phyloP scores from a whole-genome alignment of 805 yeast genomes.

The Hanseniaspora lachancei region DNA sequence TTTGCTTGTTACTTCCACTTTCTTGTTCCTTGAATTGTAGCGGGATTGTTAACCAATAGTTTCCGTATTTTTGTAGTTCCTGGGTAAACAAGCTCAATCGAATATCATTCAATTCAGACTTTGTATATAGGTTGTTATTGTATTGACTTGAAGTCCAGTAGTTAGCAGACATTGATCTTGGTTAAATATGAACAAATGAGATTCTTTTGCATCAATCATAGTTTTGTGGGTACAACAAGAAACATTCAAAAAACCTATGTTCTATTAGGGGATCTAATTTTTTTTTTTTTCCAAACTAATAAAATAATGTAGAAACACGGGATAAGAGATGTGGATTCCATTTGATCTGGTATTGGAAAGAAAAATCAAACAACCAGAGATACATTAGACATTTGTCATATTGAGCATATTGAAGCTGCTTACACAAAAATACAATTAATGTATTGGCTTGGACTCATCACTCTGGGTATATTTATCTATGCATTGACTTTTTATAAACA shows the following conservation, averaged over 20 bases:
- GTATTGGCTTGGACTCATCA: too few species aligned
- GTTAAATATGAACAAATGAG: neutral
- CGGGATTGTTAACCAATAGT: slow-evolving; percentile 10
- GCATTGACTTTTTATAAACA: neutral
- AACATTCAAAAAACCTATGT: too few species aligned
- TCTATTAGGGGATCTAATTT: too few species aligned
- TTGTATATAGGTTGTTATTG: slow-evolving; percentile 16
- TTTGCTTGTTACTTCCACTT: slow-evolving; percentile 27
- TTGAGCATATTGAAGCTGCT: too few species aligned
- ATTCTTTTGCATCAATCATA: neutral
- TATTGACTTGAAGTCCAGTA: slow-evolving; percentile 82
- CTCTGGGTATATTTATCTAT: neutral
- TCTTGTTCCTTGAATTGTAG: neutral
- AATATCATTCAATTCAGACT: slow-evolving; percentile 7
- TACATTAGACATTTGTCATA: too few species aligned
- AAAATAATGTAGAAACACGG: too few species aligned
- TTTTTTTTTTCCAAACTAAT: too few species aligned
- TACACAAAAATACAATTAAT: too few species aligned
- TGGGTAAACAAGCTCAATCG: slow-evolving; percentile 8
- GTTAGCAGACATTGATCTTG: slow-evolving; percentile 50
- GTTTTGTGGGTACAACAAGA: neutral
- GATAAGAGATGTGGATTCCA: too few species aligned
- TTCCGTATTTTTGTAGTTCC: slow-evolving; percentile 3
- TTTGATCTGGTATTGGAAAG: too few species aligned
- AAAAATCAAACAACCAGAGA: too few species aligned